Evolutionary conservation across 202 grass and related monocot genomes (phyloP), one percentile per base, ranked within the genome.

Genomic region (Saccharum hybrid): DNA sequence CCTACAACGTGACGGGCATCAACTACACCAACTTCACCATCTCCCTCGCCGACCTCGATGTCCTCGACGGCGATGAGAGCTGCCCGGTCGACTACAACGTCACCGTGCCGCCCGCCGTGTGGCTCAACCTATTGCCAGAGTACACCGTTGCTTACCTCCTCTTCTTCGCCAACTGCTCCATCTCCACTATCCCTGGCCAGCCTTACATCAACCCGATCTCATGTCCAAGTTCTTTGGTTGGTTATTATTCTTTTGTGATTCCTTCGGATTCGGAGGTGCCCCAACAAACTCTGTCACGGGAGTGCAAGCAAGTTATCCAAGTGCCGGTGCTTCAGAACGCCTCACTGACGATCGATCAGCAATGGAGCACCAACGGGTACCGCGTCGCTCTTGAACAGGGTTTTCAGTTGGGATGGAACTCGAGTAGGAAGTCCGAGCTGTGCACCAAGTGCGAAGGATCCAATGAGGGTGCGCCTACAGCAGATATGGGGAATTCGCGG

Each of bases 381-480:
- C 2, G 28, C 8, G 1, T 0, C 0, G 0, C 49, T 74, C 61
- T 93, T 45, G 13, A 15, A 16, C 1, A 30, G 18, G 91, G 88
- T 1, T 93, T 93, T 13, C 81, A 67, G 52, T 18, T 93, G 23
- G 28, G 2, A 0, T 71, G 34, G 88, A 2, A 28, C 2, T 4
- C 4, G 2, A 31, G 4, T 0, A 0, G 1, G 26, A 52, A 0
- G 13, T 6, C 0, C 0, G 0, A 0, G 1, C 0, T 0, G 5
- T 93, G 91, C 21, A 33, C 31, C 31, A 33, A 33, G 31, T 33
- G 31, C 3, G 31, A 33, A 3, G 31, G 31, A 33, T 33, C 31
- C 31, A 33, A 33, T 33, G 31, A 33, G 31, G 31, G 31, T 33
- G 31, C 3, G 31, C 31, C 31, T 33, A 33, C 31, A 33, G 31